These are phyloP conservation scores for Coleophoma cylindrospora DNA, from an alignment of 2,329 filamentous ascomycete species.

Conservation along the genomic window DNA sequence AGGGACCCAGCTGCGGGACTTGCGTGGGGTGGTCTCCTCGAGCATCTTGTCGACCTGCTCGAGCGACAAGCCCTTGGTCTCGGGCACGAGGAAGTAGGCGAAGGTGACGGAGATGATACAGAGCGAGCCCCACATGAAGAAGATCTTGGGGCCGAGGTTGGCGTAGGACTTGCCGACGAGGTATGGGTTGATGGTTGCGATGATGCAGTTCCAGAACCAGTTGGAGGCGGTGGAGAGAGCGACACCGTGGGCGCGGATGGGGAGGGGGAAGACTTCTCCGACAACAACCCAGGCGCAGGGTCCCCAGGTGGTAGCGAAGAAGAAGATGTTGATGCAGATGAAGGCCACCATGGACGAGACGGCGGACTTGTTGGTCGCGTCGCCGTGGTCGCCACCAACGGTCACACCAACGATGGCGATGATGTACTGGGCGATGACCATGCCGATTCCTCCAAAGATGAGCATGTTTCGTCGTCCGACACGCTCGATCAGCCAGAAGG, in stretches of 20 bases:
- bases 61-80: slow-evolving; percentile 66
- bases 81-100: slow-evolving; percentile 55
- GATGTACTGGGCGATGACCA: slow-evolving; percentile 57
- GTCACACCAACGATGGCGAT: slow-evolving; percentile 23
- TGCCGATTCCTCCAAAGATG: slow-evolving; percentile 58
- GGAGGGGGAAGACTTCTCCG: slow-evolving; percentile 61
- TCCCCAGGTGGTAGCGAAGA: slow-evolving; percentile 63
- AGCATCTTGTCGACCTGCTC: slow-evolving; percentile 65
- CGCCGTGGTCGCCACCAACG: slow-evolving; percentile 59
- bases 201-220: slow-evolving; percentile 79
- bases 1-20: slow-evolving; percentile 3
- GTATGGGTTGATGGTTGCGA: slow-evolving; percentile 66
- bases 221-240: slow-evolving; percentile 81
- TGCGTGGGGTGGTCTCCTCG: slow-evolving; percentile 35
- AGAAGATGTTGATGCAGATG: slow-evolving; percentile 67
- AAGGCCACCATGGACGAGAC: slow-evolving; percentile 65
- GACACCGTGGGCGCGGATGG: slow-evolving; percentile 77
- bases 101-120: slow-evolving; percentile 48
- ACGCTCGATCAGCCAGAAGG: slow-evolving; percentile 61
- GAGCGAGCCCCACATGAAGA: slow-evolving; percentile 54
- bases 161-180: slow-evolving; percentile 47
- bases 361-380: slow-evolving; percentile 42
- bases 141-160: slow-evolving; percentile 6
- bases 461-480: slow-evolving; percentile 61
- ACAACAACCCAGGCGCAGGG: slow-evolving; percentile 62